phyloP scores from a whole-genome alignment of 805 yeast genomes.

The Barnettozyma pratensis region DNA sequence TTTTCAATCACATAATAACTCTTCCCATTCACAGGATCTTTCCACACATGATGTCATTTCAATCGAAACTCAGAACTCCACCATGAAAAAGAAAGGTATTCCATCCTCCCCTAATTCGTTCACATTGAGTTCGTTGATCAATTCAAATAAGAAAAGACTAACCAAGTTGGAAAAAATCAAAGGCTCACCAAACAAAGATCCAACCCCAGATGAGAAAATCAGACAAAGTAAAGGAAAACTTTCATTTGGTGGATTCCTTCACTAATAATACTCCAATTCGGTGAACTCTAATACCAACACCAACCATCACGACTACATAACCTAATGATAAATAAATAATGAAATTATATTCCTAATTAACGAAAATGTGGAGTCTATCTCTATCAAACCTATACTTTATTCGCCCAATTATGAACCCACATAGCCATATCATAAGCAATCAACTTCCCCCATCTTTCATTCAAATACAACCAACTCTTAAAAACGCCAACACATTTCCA shows the following conservation, averaged over 20 bases:
- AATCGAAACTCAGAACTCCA: background rate
- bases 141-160: background rate
- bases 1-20: background rate
- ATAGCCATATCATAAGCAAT: conserved; percentile 16
- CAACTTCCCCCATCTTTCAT: conserved; percentile 13
- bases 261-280: too few relatives aligned
- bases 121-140: conserved; percentile 18
- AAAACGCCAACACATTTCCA: conserved; percentile 24
- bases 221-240: too few relatives aligned
- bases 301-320: background rate
- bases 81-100: conserved; percentile 8
- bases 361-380: too few relatives aligned
- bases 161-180: conserved; percentile 17
- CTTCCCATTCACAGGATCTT: too few relatives aligned
- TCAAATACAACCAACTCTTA: conserved; percentile 15
- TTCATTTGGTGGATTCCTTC: too few relatives aligned
- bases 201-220: too few relatives aligned
- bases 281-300: background rate
- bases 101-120: conserved; percentile 24
- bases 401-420: background rate
- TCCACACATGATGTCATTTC: background rate
- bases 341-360: background rate
- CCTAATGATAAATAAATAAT: background rate
- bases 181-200: conserved; percentile 21
- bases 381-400: too few relatives aligned